Percentiles rank a stretch among this genome's conserved stretches.
Evolutionary conservation across 805 yeast species (phyloP).

Genomic region (Teunomyces cretensis): DNA sequence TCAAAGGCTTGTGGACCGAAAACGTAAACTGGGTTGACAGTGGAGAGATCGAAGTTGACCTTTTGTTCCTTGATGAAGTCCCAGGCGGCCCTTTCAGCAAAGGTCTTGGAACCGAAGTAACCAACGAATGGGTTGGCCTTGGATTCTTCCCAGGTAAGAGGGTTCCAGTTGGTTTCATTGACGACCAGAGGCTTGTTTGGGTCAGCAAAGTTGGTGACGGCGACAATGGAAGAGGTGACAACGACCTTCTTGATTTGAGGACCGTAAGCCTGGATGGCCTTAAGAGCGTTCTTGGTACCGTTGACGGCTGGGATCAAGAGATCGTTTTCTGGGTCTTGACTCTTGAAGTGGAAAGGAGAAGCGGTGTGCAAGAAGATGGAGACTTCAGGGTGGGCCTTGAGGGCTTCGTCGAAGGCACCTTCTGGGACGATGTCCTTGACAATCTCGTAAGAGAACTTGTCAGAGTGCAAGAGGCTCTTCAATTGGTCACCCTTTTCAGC

Average conservation of each 20-base stretch:
- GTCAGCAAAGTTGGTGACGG: not conserved
- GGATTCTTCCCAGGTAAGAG: constrained; percentile 16
- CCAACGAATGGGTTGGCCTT: constrained; percentile 18
- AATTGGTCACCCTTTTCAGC: constrained; percentile 21
- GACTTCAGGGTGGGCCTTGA: constrained; percentile 41
- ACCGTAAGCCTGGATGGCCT: constrained; percentile 43
- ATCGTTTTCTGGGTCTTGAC: constrained; percentile 46
- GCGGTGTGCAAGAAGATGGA: constrained; percentile 50
- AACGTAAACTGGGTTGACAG: constrained; percentile 15
- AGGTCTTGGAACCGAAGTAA: constrained; percentile 31
- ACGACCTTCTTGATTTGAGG: constrained; percentile 50
- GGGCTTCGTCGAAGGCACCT: constrained; percentile 49
- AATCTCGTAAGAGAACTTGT: constrained; percentile 26
- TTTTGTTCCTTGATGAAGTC: constrained; percentile 17
- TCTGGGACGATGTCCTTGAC: constrained; percentile 28
- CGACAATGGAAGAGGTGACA: constrained; percentile 53
- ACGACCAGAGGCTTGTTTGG: not conserved
- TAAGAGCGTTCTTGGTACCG: constrained; percentile 52
- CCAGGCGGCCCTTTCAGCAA: constrained; percentile 37
- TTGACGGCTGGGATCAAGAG: constrained; percentile 53
- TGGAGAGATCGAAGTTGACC: constrained; percentile 11
- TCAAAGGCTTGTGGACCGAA: constrained; percentile 20
- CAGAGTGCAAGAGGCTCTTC: constrained; percentile 9
- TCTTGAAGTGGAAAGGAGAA: constrained; percentile 47
- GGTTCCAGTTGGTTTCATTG: constrained; percentile 9